Conservation (phyloP, 2,329 filamentous ascomycete species). For the Aciculosporium take region DNA sequence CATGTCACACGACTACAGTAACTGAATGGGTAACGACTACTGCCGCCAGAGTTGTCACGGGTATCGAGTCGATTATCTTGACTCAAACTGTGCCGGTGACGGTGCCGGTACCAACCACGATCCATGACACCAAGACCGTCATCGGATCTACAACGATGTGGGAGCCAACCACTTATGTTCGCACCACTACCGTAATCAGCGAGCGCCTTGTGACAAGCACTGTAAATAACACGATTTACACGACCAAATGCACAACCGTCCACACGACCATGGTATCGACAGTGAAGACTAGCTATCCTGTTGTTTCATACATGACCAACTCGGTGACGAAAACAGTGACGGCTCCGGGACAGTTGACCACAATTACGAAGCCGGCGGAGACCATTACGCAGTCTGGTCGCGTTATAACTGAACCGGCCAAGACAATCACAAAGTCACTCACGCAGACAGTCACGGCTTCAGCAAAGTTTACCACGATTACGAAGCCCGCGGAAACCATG, state of each 20-base stretch:
- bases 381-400: slow-evolving; percentile 1
- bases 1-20: slow-evolving; percentile 9
- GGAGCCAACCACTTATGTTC: slow-evolving; percentile 8
- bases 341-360: slow-evolving; percentile 4
- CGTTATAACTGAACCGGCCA: slow-evolving; percentile 8
- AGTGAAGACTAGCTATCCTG: slow-evolving; percentile 8
- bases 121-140: slow-evolving; percentile 5
- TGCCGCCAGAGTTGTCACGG: slow-evolving; percentile 7
- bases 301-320: slow-evolving; percentile 7
- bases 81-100: slow-evolving; percentile 8
- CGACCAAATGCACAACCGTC: slow-evolving; percentile 7
- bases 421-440: slow-evolving; percentile 1
- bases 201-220: slow-evolving; percentile 9
- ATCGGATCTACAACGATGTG: slow-evolving; percentile 8
- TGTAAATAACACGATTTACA: slow-evolving; percentile 6
- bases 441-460: not conserved
- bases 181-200: slow-evolving; percentile 6
- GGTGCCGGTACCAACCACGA: slow-evolving; percentile 5
- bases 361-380: slow-evolving; percentile 5
- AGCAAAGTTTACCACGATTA: not conserved
- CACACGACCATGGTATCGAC: slow-evolving; percentile 8
- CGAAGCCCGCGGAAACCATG: slow-evolving; percentile 3
- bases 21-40: slow-evolving; percentile 12
- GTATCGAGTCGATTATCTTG: slow-evolving; percentile 4
- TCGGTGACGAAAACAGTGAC: slow-evolving; percentile 5